Base-by-base conservation (phyloP, 2,329 filamentous ascomycete species). In the Xylariaceae sp. region DNA sequence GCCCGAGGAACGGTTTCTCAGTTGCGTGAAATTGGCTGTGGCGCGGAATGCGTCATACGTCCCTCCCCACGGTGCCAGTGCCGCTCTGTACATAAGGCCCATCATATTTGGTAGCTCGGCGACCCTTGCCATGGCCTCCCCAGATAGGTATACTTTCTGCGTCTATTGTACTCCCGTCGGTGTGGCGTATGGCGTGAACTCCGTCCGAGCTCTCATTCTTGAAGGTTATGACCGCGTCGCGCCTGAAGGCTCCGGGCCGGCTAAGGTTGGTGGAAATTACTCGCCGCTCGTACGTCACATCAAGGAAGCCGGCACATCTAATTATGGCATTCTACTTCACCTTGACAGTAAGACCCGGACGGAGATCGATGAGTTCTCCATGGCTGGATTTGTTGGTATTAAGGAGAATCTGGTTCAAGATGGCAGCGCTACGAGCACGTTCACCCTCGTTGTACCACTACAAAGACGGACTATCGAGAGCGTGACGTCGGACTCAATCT, bases 311-410 rank as follows among this genome's bases (percentile, higher is more conserved):
- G 15, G 15, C 3, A 24, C 7, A 4, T 27, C 21, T 1, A 33
- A 37, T 5, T 47, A 37, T 16, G 29, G 33, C 11, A 47, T 47
- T 13, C 16, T 47, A 16, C 43, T 47, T 3, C 43, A 47, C 23
- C 32, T 47, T 18, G 43, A 47, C 15, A 47, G 43, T 24, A 29
- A 29, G 15, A 18, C 21, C 6, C 43, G 33, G 3, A 21, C 13
- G 2, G 43, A 47, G 43, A 47, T 47, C 15, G 43, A 47, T 26
- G 43, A 47, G 43, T 47, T 47, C 43, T 37, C 32, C 9, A 37
- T 37, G 32, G 21, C 43, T 5, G 43, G 43, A 2, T 47, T 47
- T 10, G 33, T 47, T 15, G 43, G 43, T 1, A 15, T 47, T 15
- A 36, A 30, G 23, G 13, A 9, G n/a, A 29, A 29, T 16, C 5